phyloP scores from a whole-genome alignment of 768 basidiomycete genomes.

The Pisolithus albus region DNA sequence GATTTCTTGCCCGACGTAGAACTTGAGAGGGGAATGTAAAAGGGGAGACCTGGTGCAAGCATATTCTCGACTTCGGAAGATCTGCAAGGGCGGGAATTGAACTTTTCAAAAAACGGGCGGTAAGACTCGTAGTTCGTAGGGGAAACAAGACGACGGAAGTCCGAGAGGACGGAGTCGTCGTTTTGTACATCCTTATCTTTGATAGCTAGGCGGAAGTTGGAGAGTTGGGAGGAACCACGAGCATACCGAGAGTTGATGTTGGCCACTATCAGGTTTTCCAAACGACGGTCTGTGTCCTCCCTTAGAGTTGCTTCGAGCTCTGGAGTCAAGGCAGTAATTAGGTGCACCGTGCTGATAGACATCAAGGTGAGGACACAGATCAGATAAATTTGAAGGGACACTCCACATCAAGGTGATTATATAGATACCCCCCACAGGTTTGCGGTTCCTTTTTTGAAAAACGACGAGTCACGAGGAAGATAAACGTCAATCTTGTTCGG shows the following conservation, averaged over 20 bases:
- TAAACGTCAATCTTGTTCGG: too few relatives aligned
- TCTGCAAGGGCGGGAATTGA: not conserved
- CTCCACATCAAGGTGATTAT: too few relatives aligned
- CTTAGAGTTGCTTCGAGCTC: not conserved
- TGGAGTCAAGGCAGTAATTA: too few relatives aligned
- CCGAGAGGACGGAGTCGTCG: not conserved
- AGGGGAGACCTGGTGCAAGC: constrained; percentile 1
- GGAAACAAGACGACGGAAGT: not conserved
- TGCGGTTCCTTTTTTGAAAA: too few relatives aligned
- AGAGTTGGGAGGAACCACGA: not conserved
- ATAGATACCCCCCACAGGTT: too few relatives aligned
- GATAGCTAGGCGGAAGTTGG: not conserved
- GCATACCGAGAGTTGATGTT: not conserved
- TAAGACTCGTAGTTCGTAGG: not conserved
- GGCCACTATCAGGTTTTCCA: not conserved
- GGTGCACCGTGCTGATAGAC: too few relatives aligned
- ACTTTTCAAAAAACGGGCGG: not conserved
- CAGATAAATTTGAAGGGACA: not conserved
- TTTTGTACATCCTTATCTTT: not conserved
- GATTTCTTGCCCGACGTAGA: not conserved
- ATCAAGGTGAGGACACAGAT: not conserved
- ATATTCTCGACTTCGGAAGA: not conserved
- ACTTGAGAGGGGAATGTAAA: not conserved
- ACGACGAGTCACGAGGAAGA: too few relatives aligned
- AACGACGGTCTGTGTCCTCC: not conserved